Evolutionary conservation across 139 green algal species (phyloP), one percentile per base, ranked within the genome.

Genomic region (Chlorella sp.): DNA sequence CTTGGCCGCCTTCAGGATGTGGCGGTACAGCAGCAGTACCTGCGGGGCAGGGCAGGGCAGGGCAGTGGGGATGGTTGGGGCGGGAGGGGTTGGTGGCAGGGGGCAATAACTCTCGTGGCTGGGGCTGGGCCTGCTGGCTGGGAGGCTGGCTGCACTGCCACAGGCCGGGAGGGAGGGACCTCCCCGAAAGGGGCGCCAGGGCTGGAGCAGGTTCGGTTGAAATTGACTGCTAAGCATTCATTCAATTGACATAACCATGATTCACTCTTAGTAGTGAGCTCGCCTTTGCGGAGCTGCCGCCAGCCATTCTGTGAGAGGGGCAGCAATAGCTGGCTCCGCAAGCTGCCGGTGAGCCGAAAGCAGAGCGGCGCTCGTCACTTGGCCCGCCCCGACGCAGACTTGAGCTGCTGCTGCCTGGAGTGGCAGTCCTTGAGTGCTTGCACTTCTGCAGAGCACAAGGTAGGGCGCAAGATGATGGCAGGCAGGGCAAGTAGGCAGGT

Each of bases 1-100:
- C 68, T 94, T 91, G 3, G 96, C 96, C 3, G 96, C 96, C 71
- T 94, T 95, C 14, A 98, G 88, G 28, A 98, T 96, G 36, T 95
- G 88, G 15, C 96, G 90, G 81, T 98, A 98, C 16, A 98, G 92
- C 37, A 90, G 75, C 19, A 96, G 64, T 57, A 95, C 78, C 39
- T 91, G 66, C 22, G 37, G 11, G 42, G 83, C 9, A 40, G 37
- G 39, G 40, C 36, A 22, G 39, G 18, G 78, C 0, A 16, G 7
- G 30, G 39, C 2, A 12, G 39, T 4, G 40, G 78, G 24, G 26
- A 34, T 48, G 64, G 64, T 12, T 26, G 64, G 3, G 75, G 75
- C 75, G 34, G 75, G 36, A 1, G 26, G 34, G 48, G 9, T 57
- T 5, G 48, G 48, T 5, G 48, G 48, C 48, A 57, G 48, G 48